Evolutionary conservation across 1,284 basidiomycete species (phyloP), one percentile per base, ranked within the genome.

Genomic region (Caloboletus inedulis): DNA sequence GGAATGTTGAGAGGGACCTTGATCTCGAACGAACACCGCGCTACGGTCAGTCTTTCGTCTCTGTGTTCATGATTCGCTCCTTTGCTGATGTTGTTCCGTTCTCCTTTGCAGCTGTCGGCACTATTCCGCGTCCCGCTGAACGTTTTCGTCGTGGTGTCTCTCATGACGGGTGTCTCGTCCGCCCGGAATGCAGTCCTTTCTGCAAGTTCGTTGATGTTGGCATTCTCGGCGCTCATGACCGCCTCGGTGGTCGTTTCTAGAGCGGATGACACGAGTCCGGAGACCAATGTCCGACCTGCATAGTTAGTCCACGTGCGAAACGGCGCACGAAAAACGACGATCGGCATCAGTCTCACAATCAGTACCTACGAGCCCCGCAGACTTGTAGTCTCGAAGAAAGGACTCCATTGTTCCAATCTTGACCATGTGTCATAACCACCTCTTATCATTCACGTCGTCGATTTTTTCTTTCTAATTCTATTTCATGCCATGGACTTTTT

Each of bases 71-170:
- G 2, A 6, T 3, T 18, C 13, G 4, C 9, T 18, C 30, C 14
- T 39, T 43, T 21, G 13, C 53, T 62, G 21, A 52, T 5, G 14
- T 25, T 2, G 7, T 25, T 46, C 8, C 8, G 3, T 7, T 29
- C 5, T 6, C 18, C 6, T 5, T 31, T n/a, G 7, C 31, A 88
- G 85, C 69, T 87, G 8, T 84, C 84, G 0, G 80, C 85, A 0
- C 71, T 89, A 7, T 88, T 89, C 72, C 80, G 87, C 3, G 84
- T 89, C 5, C 87, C 87, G 0, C 74, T 89, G 43, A 89, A 89
- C 64, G 61, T 85, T 6, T 87, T 89, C 54, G 87, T 89, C 35
- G 82, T 86, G 27, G 74, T 82, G n/a, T 81, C 86, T 1, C 75
- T 89, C 13, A 68, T 88, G 59, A 85, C 81, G 1, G 87, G 86